Evolutionary conservation across 805 yeast genomes (phyloP), one percentile per base, ranked within the genome.

Genomic region (Ogataea glucozyma): DNA sequence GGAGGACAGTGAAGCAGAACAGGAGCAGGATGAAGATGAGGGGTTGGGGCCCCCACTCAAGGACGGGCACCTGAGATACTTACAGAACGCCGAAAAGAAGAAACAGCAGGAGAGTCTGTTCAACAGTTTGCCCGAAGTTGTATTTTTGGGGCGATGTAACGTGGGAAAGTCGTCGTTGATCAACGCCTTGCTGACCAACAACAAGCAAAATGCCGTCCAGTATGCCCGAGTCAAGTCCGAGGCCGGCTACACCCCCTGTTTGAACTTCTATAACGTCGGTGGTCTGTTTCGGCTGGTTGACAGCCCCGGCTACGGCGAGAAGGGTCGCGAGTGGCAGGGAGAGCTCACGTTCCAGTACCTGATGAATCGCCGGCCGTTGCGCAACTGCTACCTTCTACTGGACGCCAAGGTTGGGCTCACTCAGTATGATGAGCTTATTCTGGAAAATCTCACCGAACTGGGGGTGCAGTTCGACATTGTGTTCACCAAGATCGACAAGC

Each of bases 251-350:
- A 78, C 83, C 3, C 73, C 75, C 39, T 75, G 91, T 4, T 65
- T 89, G 56, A 86, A 85, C 57, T 81, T 87, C 49, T 89, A 74
- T 64, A 84, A 80, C 44, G 64, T 85, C 10, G 85, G 85, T 3
- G 76, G 77, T 37, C 67, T 73, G 42, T 67, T 90, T 32, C 69
- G 88, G 47, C 54, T 90, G 3, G 77, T 88, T 2, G 98, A 90
- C 58, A 76, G 88, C 18, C 98, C 98, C 1, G 98, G 98, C 0
- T 90, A 90, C 60, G 98, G 98, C 2, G 73, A 65, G 29, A 78
- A 73, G 47, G 89, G 95, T 13, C 73, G 72, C 12, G 57, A 55
- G 7, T 65, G 70, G 51, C 96, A 90, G 58, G 97, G 97, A 2
- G 66, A 75, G 30, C 71, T 81, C 21, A 84, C 85, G 1, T 56